Evolutionary conservation across 192 early-diverging fungal genomes (phyloP).

Genomic region (Pecoramyces ruminantium): DNA sequence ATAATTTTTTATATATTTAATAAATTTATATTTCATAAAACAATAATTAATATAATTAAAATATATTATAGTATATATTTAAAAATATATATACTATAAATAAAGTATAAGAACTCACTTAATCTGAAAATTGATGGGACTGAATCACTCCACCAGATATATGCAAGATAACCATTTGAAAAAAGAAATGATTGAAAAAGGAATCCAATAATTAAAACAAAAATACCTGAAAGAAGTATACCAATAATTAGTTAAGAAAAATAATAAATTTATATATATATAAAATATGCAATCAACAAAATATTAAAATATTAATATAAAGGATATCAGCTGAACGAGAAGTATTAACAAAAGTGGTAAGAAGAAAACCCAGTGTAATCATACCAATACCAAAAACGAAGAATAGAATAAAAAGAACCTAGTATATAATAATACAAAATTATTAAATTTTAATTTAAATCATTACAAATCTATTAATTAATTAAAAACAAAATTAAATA

Average conservation of each 20-base stretch:
- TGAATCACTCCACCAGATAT: conserved; percentile 23
- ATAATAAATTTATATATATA: no score
- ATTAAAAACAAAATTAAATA: not conserved
- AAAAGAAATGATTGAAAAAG: conserved; percentile 43
- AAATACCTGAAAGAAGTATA: conserved; percentile 48
- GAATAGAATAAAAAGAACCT: conserved; percentile 35
- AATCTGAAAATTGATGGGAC: not conserved
- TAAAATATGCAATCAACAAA: no score
- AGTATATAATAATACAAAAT: conserved; percentile 44
- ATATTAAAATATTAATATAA: no score
- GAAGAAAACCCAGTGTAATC: conserved; percentile 48
- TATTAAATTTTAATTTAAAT: conserved; percentile 36
- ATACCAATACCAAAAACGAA: conserved; percentile 59
- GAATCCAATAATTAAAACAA: conserved; percentile 61
- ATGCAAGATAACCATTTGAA: conserved; percentile 20
- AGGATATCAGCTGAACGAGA: conserved; percentile 25
- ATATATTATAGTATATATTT: no score
- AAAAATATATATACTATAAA: no score
- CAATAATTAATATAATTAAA: no score
- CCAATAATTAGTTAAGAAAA: not conserved
- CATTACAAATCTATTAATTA: conserved; percentile 31
- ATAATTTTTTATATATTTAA: no score
- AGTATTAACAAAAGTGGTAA: conserved; percentile 47
- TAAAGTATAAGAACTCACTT: no score
- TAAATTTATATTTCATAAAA: no score